Percentiles rank a stretch among this genome's conserved stretches.
These are phyloP conservation scores for Monosporascus sp. DNA, from an alignment of 2,329 filamentous ascomycete species.

Conservation along the genomic window DNA sequence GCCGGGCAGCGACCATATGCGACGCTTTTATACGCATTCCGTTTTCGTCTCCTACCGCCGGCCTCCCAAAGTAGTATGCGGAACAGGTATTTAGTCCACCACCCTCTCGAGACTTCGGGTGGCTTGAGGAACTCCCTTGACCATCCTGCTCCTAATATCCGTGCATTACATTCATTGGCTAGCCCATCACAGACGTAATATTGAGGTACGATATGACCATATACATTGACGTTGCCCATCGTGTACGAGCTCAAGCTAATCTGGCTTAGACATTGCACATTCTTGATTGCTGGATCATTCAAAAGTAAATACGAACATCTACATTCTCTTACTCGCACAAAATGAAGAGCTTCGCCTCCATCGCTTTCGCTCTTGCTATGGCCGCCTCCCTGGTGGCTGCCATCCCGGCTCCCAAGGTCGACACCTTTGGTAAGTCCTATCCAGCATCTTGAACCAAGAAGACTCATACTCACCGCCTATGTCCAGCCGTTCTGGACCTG, in stretches of 20 bases:
- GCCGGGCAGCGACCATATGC: neutral
- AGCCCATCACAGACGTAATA: neutral
- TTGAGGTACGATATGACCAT: neutral
- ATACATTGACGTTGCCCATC: no score
- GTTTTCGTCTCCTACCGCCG: neutral
- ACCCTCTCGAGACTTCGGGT: neutral
- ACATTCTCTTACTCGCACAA: neutral
- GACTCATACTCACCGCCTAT: neutral
- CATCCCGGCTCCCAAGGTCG: conserved; percentile 4
- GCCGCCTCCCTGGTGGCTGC: conserved; percentile 9
- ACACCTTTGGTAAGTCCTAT: neutral
- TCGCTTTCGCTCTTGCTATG: conserved; percentile 8
- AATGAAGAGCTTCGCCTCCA: conserved; percentile 11
- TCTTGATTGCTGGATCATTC: no score
- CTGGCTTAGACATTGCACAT: no score
- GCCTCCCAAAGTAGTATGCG: neutral
- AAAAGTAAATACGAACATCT: no score
- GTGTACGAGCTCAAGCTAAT: no score
- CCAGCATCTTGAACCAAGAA: neutral
- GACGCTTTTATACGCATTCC: neutral
- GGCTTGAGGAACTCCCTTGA: neutral
- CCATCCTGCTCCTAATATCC: neutral
- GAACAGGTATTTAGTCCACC: neutral
- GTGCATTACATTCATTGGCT: neutral
- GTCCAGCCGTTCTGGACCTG: neutral